Conservation (phyloP, 2,329 filamentous ascomycete genomes). For the Ascochyta clinopodiicola region DNA sequence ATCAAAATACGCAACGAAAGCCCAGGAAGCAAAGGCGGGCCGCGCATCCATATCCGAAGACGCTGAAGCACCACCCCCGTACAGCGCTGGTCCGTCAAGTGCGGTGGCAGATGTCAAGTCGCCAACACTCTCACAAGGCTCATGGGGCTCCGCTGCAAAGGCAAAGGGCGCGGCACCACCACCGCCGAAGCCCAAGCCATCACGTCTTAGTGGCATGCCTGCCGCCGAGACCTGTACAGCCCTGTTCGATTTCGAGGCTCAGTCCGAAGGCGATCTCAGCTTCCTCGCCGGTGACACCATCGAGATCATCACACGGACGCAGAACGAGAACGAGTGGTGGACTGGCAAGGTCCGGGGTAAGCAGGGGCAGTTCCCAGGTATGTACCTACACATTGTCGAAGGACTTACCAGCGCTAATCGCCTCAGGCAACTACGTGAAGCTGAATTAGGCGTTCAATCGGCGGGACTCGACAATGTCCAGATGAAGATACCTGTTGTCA, state of each 20-base stretch:
- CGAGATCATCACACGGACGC: constrained; percentile 82
- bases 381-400: constrained; percentile 35
- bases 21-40: constrained; percentile 45
- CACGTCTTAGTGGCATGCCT: constrained; percentile 69
- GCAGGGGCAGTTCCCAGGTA: constrained; percentile 94
- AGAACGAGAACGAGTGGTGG: constrained; percentile 98
- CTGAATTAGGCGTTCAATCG: constrained; percentile 38
- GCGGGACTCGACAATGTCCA: background rate
- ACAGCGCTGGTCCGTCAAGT: constrained; percentile 42
- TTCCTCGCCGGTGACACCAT: constrained; percentile 89
- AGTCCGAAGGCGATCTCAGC: constrained; percentile 91
- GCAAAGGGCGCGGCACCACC: constrained; percentile 58
- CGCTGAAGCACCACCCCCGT: constrained; percentile 49
- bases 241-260: constrained; percentile 94
- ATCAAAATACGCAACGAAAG: constrained; percentile 50
- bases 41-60: constrained; percentile 41
- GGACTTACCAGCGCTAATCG: constrained; percentile 18
- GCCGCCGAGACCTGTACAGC: constrained; percentile 82
- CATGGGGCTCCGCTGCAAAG: constrained; percentile 55
- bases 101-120: constrained; percentile 18
- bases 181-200: constrained; percentile 69
- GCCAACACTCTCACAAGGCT: constrained; percentile 41
- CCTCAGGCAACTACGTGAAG: constrained; percentile 53
- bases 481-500: constrained; percentile 10
- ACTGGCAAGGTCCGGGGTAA: constrained; percentile 78